Evolutionary conservation across 2,329 filamentous ascomycete genomes (phyloP), one percentile per base, ranked within the genome.

Genomic region (Verticillium nonalfalfae): DNA sequence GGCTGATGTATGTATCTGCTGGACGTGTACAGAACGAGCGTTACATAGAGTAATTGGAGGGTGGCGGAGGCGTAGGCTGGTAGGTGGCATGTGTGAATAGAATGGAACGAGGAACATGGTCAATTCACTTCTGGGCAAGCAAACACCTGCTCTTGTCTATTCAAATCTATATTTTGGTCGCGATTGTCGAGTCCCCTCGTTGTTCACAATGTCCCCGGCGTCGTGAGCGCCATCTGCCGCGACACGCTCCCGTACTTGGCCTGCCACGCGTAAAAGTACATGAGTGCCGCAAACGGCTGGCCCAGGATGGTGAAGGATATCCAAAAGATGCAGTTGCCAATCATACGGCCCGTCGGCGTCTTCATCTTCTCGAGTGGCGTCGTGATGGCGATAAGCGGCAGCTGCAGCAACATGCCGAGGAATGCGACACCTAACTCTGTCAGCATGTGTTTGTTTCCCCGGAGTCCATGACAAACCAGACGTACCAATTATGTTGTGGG

Each of bases 261-360:
- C 77, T 98, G 94, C 94, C 95, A 99, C 1, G 93, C 93, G 73
- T 98, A 98, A 74, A 97, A 99, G 74, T 99, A 99, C 73, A 96
- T 81, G 63, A 99, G 78, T 0, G 92, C 93, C 1, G 92, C 95
- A 68, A 98, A 85, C 0, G 95, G 95, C 79, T 99, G 95, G 3
- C 95, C 95, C 13, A 99, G 90, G 2, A 98, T 85, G 66, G 94
- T 97, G 72, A 99, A 99, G 13, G 90, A 94, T 21, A 97, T 82
- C 95, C 95, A 98, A 75, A 99, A 99, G 62, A 96, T 93, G 70
- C 89, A 88, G 74, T 99, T 99, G 1, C 95, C 95, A 34, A 96
- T 81, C 9, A 96, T 82, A 68, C 88, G 90, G 6, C 91, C 91
- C 59, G 87, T 85, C 0, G 88, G 85, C 3, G 89, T 87, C 64